Conservation (phyloP, 2,329 filamentous ascomycete genomes). For the Epicoccum nigrum region DNA sequence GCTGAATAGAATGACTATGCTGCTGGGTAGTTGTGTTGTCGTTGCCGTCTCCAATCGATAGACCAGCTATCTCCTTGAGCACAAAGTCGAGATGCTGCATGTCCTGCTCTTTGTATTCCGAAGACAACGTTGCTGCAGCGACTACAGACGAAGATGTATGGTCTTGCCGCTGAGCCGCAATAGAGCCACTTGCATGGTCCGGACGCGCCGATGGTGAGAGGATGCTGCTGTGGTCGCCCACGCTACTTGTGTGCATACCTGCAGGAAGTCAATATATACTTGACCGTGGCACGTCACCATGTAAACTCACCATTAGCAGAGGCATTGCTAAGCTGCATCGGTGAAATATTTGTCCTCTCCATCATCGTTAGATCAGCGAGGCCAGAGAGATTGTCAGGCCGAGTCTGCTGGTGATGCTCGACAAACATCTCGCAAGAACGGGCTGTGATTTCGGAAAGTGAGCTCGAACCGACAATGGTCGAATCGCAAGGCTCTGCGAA, state of each 20-base stretch:
- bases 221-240: not conserved
- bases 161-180: constrained; percentile 14
- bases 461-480: not conserved
- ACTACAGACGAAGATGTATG: too few relatives aligned
- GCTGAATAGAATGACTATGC: not conserved
- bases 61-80: not conserved
- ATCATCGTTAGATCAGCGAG: constrained; percentile 26
- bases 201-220: constrained; percentile 13
- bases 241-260: constrained; percentile 15
- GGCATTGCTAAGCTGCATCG: not conserved
- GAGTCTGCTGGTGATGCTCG: not conserved
- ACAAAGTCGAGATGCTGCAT: constrained; percentile 8
- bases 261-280: not conserved
- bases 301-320: constrained; percentile 7
- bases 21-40: not conserved
- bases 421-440: not conserved
- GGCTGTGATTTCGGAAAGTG: not conserved
- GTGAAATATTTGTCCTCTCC: constrained; percentile 22
- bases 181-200: constrained; percentile 5
- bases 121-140: too few relatives aligned
- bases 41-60: constrained; percentile 1
- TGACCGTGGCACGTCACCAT: not conserved
- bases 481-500: constrained; percentile 5
- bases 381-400: constrained; percentile 26
- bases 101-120: not conserved